These are phyloP conservation scores for Abrus pulchellus DNA, from an alignment of 306 rosid genomes.

Conservation along the genomic window DNA sequence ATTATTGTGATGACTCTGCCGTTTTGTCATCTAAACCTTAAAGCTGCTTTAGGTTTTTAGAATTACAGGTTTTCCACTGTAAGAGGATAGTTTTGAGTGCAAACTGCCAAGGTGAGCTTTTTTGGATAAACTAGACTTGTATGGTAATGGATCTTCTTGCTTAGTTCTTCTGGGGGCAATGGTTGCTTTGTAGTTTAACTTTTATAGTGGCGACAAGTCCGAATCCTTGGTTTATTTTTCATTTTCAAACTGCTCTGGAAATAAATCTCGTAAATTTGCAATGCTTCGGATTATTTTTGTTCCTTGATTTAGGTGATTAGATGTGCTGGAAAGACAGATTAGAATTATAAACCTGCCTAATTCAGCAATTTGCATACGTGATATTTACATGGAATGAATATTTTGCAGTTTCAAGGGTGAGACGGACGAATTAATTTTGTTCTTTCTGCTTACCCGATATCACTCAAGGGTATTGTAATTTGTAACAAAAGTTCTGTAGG, in stretches of 20 bases:
- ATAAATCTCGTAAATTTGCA: neutral
- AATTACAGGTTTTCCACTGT: constrained; percentile 13
- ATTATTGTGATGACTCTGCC: too few relatives aligned
- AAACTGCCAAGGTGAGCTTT: neutral
- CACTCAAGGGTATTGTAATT: neutral
- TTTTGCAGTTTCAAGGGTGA: neutral
- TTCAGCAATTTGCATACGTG: neutral
- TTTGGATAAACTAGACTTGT: neutral
- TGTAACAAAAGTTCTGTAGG: neutral
- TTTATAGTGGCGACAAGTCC: too few relatives aligned
- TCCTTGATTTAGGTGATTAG: constrained; percentile 5
- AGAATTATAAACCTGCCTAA: neutral
- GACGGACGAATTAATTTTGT: neutral
- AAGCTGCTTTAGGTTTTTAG: neutral
- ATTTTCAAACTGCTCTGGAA: too few relatives aligned
- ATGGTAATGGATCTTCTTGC: too few relatives aligned
- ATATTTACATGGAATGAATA: constrained; percentile 31
- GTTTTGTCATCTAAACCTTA: too few relatives aligned
- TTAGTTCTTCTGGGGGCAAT: too few relatives aligned
- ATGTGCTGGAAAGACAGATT: neutral
- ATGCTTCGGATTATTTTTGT: neutral
- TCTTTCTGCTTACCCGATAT: neutral
- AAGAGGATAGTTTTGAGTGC: neutral
- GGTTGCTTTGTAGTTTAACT: too few relatives aligned
- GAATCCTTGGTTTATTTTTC: too few relatives aligned